Percentiles rank a stretch among this genome's conserved stretches.
Conservation (phyloP, 192 early-diverging fungal genomes). For the Backusella tarrabulga region DNA sequence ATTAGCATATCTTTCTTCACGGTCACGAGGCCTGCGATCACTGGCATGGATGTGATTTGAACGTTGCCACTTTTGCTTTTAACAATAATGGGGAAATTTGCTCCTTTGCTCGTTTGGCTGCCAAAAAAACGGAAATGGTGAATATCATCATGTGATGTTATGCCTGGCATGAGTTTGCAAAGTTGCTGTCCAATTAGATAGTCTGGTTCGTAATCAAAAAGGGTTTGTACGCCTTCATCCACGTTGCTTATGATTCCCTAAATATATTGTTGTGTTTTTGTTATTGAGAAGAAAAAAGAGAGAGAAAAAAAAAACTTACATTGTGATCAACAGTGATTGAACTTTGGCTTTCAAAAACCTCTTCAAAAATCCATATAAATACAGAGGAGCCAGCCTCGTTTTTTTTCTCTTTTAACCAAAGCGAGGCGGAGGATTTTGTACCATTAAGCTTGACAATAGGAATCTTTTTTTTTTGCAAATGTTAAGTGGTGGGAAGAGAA, state of each 20-base stretch:
- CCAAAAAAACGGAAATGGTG: conserved; percentile 58
- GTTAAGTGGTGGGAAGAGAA: background rate
- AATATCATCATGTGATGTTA: conserved; percentile 37
- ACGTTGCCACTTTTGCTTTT: conserved; percentile 39
- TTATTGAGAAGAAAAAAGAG: background rate
- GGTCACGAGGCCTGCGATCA: conserved; percentile 65
- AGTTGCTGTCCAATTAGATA: conserved; percentile 38
- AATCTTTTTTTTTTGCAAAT: conserved; percentile 31
- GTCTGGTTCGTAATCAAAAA: conserved; percentile 47
- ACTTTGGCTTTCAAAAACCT: conserved; percentile 45
- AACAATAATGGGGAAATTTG: conserved; percentile 57
- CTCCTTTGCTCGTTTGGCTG: conserved; percentile 45
- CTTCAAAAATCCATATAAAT: conserved; percentile 68
- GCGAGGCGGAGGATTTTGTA: conserved; percentile 51
- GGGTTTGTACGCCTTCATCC: conserved; percentile 32
- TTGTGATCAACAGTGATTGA: conserved; percentile 10
- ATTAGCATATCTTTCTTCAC: conserved; percentile 47
- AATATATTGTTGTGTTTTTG: background rate
- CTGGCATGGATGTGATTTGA: conserved; percentile 62
- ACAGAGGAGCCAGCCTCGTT: conserved; percentile 43
- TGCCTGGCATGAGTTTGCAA: background rate
- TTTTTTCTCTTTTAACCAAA: conserved; percentile 60
- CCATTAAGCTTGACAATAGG: conserved; percentile 54
- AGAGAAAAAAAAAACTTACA: background rate
- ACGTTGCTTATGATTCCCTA: conserved; percentile 52